Evolutionary conservation across 164 flowering plant species (phyloP).

Genomic region (Stephania yunnanensis): DNA sequence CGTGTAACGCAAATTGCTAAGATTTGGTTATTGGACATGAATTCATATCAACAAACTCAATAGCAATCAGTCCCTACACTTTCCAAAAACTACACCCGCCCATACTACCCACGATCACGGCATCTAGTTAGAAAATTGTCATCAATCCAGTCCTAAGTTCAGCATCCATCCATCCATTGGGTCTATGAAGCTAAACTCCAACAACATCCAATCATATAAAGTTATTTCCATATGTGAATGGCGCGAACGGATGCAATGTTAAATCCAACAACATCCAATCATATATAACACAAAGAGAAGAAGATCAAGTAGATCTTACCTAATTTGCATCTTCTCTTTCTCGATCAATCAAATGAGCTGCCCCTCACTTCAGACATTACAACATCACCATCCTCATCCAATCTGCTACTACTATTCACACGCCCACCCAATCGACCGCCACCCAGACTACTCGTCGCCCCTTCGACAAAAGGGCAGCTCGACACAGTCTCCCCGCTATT

Average conservation of each 20-base stretch:
- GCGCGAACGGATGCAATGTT: background rate
- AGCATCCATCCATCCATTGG: background rate
- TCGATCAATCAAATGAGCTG: conserved; percentile 12
- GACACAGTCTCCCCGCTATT: conserved; percentile 49
- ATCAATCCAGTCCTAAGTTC: background rate
- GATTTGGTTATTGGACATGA: too few relatives aligned
- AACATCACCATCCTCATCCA: conserved; percentile 30
- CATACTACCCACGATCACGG: background rate
- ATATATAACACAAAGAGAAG: background rate
- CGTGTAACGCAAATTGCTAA: too few relatives aligned
- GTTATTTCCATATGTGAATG: background rate
- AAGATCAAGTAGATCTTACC: conserved; percentile 12
- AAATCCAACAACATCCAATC: background rate
- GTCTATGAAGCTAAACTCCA: background rate
- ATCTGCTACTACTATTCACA: conserved; percentile 6
- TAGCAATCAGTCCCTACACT: too few relatives aligned
- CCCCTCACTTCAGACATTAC: conserved; percentile 32
- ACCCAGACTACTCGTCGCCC: conserved; percentile 13
- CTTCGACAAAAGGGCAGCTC: conserved; percentile 31
- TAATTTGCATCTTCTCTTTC: conserved; percentile 1
- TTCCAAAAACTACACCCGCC: too few relatives aligned
- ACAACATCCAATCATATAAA: background rate
- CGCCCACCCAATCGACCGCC: conserved; percentile 15
- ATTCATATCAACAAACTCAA: too few relatives aligned
- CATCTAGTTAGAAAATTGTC: background rate